Evolutionary conservation across 768 basidiomycete species (phyloP).

Genomic region (Boletus subparvulus): DNA sequence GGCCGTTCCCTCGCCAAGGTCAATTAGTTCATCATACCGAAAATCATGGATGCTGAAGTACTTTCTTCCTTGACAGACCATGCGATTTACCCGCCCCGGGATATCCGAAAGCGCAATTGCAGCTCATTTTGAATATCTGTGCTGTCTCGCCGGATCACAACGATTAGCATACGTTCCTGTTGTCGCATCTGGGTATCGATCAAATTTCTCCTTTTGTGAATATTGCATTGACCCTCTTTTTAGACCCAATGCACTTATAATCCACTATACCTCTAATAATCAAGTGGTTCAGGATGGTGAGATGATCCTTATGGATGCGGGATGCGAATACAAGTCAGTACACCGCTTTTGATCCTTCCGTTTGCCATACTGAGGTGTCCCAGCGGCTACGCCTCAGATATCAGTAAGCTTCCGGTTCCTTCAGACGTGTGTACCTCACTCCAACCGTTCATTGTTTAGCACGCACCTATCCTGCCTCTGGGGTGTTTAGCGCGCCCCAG

Average conservation of each 20-base stretch:
- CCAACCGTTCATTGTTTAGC: constrained; percentile 42
- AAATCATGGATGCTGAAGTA: neutral
- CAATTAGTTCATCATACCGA: constrained; percentile 8
- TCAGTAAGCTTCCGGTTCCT: constrained; percentile 54
- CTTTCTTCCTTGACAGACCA: constrained; percentile 52
- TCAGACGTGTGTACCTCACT: neutral
- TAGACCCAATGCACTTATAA: constrained; percentile 84
- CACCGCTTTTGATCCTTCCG: neutral
- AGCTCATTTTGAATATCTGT: constrained; percentile 90
- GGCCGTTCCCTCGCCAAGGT: constrained; percentile 83
- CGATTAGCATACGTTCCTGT: constrained; percentile 97
- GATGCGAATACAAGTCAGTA: constrained; percentile 84
- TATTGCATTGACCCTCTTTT: neutral
- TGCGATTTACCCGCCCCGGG: constrained; percentile 67
- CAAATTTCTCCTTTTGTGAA: neutral
- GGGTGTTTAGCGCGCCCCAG: constrained; percentile 77
- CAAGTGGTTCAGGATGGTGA: constrained; percentile 70
- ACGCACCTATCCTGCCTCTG: constrained; percentile 85
- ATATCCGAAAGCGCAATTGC: constrained; percentile 60
- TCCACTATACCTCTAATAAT: constrained; percentile 94
- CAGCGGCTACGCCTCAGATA: constrained; percentile 93
- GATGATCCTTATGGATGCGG: constrained; percentile 85
- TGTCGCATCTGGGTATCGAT: constrained; percentile 81
- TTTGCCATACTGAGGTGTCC: constrained; percentile 3
- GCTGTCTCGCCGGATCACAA: constrained; percentile 74